These are phyloP conservation scores for Pseudoturritis turrita DNA, from an alignment of 345 rosid genomes.

Conservation along the genomic window DNA sequence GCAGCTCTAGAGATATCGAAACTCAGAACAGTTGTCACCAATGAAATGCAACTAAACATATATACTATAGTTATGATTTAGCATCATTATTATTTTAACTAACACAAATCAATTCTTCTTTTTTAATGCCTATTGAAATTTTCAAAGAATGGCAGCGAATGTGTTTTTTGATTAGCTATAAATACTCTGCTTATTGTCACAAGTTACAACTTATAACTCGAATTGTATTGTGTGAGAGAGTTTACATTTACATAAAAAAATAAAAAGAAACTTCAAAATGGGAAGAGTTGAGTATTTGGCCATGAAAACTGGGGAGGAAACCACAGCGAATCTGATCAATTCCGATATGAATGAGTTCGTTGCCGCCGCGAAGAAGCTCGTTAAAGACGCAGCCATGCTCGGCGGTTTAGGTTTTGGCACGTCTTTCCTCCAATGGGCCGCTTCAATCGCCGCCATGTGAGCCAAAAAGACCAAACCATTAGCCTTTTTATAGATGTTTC, in stretches of 20 bases:
- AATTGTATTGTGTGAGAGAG: background rate
- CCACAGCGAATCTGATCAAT: constrained; percentile 41
- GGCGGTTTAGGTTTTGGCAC: constrained; percentile 79
- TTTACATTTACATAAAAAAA: background rate
- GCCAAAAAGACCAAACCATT: constrained; percentile 11
- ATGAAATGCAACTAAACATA: background rate
- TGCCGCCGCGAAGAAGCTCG: constrained; percentile 51
- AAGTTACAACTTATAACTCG: background rate
- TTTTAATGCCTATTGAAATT: background rate
- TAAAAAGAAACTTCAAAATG: constrained; percentile 31
- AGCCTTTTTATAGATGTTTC: no score
- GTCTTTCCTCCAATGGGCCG: constrained; percentile 80
- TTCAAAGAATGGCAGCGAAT: constrained; percentile 11
- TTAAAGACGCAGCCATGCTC: constrained; percentile 46
- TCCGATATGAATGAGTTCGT: constrained; percentile 62
- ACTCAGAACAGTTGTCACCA: background rate
- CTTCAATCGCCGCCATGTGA: constrained; percentile 82
- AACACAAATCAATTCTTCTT: background rate
- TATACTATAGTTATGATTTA: background rate
- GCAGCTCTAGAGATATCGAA: background rate
- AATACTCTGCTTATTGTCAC: constrained; percentile 1
- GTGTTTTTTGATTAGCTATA: background rate
- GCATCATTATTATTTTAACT: background rate
- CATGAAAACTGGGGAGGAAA: constrained; percentile 49
- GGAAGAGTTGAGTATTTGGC: constrained; percentile 61